Percentiles rank a stretch among this genome's conserved stretches.
Conservation (phyloP, 2,329 filamentous ascomycete genomes). For the Stemphylium lycopersici region DNA sequence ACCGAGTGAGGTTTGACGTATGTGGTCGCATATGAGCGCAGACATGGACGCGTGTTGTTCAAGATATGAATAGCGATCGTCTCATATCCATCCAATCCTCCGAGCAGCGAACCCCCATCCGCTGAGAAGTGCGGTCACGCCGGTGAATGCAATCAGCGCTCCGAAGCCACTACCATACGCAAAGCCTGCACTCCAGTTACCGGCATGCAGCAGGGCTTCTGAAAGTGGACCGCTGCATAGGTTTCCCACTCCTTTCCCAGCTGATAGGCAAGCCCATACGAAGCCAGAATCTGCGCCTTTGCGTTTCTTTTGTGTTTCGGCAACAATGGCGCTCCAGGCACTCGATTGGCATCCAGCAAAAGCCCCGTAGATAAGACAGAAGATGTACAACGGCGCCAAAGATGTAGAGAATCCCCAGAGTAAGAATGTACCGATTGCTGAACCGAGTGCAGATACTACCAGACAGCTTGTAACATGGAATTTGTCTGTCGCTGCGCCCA, state of each 20-base stretch:
- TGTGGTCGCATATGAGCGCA: not conserved
- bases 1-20: not conserved
- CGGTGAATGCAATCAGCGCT: constrained; percentile 51
- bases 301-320: constrained; percentile 48
- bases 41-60: not conserved
- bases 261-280: constrained; percentile 56
- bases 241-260: constrained; percentile 59
- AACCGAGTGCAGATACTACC: constrained; percentile 46
- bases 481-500: constrained; percentile 49
- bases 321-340: constrained; percentile 55
- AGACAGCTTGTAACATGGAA: constrained; percentile 50
- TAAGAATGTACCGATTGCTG: constrained; percentile 48
- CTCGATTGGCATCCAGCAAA: constrained; percentile 50
- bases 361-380: constrained; percentile 52
- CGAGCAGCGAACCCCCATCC: constrained; percentile 40
- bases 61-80: not conserved
- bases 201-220: constrained; percentile 51
- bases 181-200: constrained; percentile 44
- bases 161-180: constrained; percentile 55
- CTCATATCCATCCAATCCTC: constrained; percentile 40
- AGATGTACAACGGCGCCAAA: constrained; percentile 50
- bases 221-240: constrained; percentile 59
- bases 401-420: constrained; percentile 56
- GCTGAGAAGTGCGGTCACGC: constrained; percentile 46
- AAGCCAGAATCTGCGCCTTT: constrained; percentile 54